Evolutionary conservation across 1,284 basidiomycete species (phyloP).

Genomic region (Amylostereum areolatum): DNA sequence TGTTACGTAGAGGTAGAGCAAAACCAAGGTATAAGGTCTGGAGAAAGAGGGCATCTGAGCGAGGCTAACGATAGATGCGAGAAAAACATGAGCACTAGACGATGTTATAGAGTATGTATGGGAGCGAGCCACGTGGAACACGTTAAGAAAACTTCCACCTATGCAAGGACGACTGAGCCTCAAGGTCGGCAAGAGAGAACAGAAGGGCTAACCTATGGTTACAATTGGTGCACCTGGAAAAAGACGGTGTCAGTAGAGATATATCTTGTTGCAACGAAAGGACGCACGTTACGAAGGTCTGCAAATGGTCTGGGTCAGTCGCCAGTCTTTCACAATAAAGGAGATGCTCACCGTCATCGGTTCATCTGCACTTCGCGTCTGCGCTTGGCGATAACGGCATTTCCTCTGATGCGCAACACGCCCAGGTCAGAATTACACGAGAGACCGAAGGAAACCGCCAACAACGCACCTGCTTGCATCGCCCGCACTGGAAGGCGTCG

Average conservation of each 20-base stretch:
- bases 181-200: slow-evolving; percentile 1
- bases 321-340: not conserved
- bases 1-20: too few species aligned
- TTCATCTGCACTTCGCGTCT: slow-evolving; percentile 92
- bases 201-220: slow-evolving; percentile 42
- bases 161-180: slow-evolving; percentile 7
- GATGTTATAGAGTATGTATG: too few species aligned
- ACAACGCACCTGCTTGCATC: slow-evolving; percentile 74
- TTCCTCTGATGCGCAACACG: slow-evolving; percentile 51
- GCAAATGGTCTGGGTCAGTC: slow-evolving; percentile 12
- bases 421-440: not conserved
- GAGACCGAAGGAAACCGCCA: not conserved
- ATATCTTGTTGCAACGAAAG: not conserved
- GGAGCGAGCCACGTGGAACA: not conserved
- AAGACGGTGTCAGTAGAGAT: slow-evolving; percentile 4
- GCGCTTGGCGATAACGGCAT: slow-evolving; percentile 90
- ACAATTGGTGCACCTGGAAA: slow-evolving; percentile 48
- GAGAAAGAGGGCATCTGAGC: too few species aligned
- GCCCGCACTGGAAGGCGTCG: slow-evolving; percentile 94
- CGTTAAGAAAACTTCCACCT: slow-evolving; percentile 68
- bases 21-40: too few species aligned
- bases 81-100: too few species aligned
- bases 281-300: slow-evolving; percentile 32
- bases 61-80: too few species aligned
- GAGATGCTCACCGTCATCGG: slow-evolving; percentile 81